Evolutionary conservation across 176 grass and related monocot genomes (phyloP), one percentile per base, ranked within the genome.

Genomic region (Triticum timopheevii): DNA sequence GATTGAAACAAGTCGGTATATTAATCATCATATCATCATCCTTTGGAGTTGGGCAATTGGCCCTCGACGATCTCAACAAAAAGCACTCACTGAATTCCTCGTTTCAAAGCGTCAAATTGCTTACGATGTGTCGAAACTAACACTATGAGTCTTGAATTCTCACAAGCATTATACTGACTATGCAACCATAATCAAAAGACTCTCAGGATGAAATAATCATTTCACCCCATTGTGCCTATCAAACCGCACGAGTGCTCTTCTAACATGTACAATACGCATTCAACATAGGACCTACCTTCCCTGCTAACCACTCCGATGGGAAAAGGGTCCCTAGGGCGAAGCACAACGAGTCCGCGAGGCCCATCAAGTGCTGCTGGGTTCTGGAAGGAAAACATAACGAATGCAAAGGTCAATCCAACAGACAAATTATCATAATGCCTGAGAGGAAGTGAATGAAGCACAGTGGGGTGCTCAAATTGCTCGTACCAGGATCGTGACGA

Each of bases 401-500:
- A 70, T 10, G 16, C 25, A 59, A 59, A 83, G 67, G 19, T 44
- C 15, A 64, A 78, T 13, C 45, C 69, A 44, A 75, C 28, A 74
- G 40, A 69, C 30, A 31, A 38, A 70, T 8, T 56, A 61, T 24
- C 24, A 42, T 81, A 36, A 61, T 13, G 7, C 10, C 13, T 73
- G 13, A 68, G 28, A 73, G 30, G 39, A 73, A 76, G 42, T 50
- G 28, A 59, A 31, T 6, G 50, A 13, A 69, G 83, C 44, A 76
- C 8, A 4, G 24, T 45, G 49, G 10, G 15, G 54, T 40, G 63
- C 49, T 67, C 30, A 52, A 63, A 65, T 42, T 74, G 52, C 81
- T 22, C 77, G 23, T 89, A 98, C 96, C 86, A 98, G 81, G 67
- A 98, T 94, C 70, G 92, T 96, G 28, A 98, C 77, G 73, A 95